Evolutionary conservation across 352 stramenopile genomes (phyloP).

Genomic region (Phytopythium mirpurense): DNA sequence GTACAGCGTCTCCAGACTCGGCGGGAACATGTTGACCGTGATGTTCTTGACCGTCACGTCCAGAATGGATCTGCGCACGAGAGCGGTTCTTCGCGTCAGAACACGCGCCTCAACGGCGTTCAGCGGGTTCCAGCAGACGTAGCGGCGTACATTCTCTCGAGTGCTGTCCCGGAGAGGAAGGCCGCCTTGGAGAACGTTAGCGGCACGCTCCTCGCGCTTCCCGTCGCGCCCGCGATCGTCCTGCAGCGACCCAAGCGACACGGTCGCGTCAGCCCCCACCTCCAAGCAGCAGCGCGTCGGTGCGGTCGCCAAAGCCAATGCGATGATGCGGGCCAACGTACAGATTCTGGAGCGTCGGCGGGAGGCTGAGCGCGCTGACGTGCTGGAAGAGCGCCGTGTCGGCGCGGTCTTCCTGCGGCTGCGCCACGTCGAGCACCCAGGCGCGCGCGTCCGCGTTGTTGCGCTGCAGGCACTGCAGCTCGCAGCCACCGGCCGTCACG

Average conservation of each 20-base stretch:
- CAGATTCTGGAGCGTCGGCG: slow-evolving; percentile 49
- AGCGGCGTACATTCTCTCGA: slow-evolving; percentile 44
- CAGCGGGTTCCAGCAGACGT: background rate
- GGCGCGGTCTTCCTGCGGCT: slow-evolving; percentile 55
- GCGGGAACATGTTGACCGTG: slow-evolving; percentile 58
- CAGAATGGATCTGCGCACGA: slow-evolving; percentile 32
- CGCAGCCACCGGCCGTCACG: slow-evolving; percentile 34
- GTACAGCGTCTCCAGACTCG: slow-evolving; percentile 50
- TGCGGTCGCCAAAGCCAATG: too few species aligned
- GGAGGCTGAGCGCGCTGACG: slow-evolving; percentile 47
- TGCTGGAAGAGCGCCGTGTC: slow-evolving; percentile 56
- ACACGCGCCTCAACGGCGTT: background rate
- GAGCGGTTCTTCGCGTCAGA: slow-evolving; percentile 1
- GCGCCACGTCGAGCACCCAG: slow-evolving; percentile 59
- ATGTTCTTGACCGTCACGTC: slow-evolving; percentile 61
- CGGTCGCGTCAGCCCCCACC: background rate
- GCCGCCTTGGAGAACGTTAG: slow-evolving; percentile 45
- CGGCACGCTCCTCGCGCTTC: slow-evolving; percentile 46
- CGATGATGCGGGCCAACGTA: slow-evolving; percentile 34
- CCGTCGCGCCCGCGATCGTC: slow-evolving; percentile 42
- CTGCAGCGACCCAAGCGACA: background rate
- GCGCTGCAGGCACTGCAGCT: slow-evolving; percentile 62
- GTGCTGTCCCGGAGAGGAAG: slow-evolving; percentile 33
- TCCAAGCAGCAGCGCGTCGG: too few species aligned
- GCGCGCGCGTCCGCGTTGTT: slow-evolving; percentile 20